Evolutionary conservation across 2,329 filamentous ascomycete species (phyloP).

Genomic region (Trichoderma sp.): DNA sequence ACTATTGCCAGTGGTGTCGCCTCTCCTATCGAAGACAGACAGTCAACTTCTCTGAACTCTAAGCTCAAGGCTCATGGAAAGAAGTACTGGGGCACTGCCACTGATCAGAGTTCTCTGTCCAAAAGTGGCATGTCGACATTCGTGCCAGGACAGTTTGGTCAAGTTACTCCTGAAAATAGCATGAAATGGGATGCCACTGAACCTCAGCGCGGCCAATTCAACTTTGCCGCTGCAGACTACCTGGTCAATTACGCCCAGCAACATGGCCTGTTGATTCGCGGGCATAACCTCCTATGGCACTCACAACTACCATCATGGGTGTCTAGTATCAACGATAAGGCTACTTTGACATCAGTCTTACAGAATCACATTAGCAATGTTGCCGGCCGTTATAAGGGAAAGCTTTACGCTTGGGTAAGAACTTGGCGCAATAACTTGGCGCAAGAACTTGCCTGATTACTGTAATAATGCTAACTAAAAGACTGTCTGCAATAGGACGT

Average conservation of each 20-base stretch:
- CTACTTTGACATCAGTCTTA: background rate
- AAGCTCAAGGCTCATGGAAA: conserved; percentile 1
- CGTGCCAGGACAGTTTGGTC: background rate
- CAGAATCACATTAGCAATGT: background rate
- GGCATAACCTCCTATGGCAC: background rate
- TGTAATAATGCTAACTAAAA: background rate
- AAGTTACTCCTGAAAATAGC: background rate
- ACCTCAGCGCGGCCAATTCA: background rate
- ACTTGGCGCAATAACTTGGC: background rate
- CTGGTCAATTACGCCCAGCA: background rate
- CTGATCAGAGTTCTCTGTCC: background rate
- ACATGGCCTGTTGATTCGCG: background rate
- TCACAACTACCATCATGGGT: background rate
- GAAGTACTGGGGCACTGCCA: background rate
- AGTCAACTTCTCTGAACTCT: background rate
- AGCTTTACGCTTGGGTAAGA: background rate
- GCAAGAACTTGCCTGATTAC: background rate
- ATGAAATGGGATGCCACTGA: background rate
- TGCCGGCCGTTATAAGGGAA: background rate
- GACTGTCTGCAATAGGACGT: background rate
- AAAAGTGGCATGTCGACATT: background rate
- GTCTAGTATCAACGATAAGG: background rate
- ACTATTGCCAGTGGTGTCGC: background rate
- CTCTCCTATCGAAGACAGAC: background rate
- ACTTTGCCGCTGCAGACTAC: background rate